Percentiles rank a stretch among this genome's conserved stretches.
Evolutionary conservation across 2,329 filamentous ascomycete genomes (phyloP).

Genomic region (Westerdykella aurantiaca): DNA sequence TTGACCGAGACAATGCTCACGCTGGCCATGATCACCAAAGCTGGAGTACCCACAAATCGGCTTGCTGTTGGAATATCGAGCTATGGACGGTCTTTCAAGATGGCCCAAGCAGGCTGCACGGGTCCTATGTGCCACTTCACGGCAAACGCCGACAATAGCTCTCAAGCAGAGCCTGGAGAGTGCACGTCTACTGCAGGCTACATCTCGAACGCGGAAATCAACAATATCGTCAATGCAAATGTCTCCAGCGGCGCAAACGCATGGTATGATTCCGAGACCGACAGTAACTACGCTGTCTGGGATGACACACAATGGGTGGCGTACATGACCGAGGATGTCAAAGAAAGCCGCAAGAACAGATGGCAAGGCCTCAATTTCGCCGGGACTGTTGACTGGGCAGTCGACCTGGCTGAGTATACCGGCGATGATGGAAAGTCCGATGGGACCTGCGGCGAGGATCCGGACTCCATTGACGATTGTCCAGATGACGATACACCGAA

Average conservation of each 20-base stretch:
- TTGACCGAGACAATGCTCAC: constrained; percentile 32
- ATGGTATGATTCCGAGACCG: too few relatives aligned
- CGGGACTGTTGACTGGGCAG: constrained; percentile 36
- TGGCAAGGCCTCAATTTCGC: constrained; percentile 22
- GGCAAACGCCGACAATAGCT: constrained; percentile 15
- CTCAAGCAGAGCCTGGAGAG: constrained; percentile 23
- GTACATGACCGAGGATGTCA: constrained; percentile 18
- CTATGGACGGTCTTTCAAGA: constrained; percentile 35
- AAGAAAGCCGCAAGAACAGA: constrained; percentile 12
- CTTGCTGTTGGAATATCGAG: constrained; percentile 30
- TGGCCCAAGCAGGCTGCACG: constrained; percentile 27
- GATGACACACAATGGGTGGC: constrained; percentile 16
- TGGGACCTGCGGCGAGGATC: constrained; percentile 1
- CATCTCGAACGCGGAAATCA: constrained; percentile 38
- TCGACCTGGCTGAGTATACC: constrained; percentile 16
- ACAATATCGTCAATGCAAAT: constrained; percentile 16
- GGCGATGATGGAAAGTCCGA: not conserved
- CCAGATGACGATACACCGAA: not conserved
- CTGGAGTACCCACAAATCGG: constrained; percentile 22
- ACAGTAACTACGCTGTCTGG: constrained; percentile 12
- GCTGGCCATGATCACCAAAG: constrained; percentile 38
- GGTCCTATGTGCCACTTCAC: constrained; percentile 29
- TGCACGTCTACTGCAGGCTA: constrained; percentile 40
- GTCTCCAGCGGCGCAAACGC: too few relatives aligned
- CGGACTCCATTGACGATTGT: not conserved